Evolutionary conservation across 192 early-diverging fungal species (phyloP), one percentile per base, ranked within the genome.

Genomic region (Spizellomyces sp.): DNA sequence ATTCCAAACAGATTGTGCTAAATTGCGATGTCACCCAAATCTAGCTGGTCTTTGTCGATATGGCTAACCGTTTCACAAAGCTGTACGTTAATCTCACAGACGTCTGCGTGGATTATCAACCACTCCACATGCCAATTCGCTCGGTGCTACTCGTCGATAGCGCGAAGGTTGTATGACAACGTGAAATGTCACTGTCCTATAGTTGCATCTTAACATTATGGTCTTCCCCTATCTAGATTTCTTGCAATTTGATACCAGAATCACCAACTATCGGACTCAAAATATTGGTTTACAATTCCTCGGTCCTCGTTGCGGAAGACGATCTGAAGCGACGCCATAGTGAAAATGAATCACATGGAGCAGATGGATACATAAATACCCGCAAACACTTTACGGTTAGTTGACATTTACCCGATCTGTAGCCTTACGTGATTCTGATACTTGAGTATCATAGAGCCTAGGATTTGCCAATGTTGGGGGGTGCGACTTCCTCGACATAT

Each of bases 21-120:
- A 58, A 58, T 15, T 21, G 19, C 41, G 57, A 36, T 36, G 27
- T 36, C 27, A 36, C 27, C 3, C 27, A 2, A 36, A 36, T 36
- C 27, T 36, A 36, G 27, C 42, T 70, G n/a, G 69, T 50, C 43
- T 41, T 70, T 9, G 60, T 84, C 15, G 83, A 85, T 43, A 65
- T 81, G 21, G 78, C 83, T 17, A 77, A 60, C 22, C 83, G 88
- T 48, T 84, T 82, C 55, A 90, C 86, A 8, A 89, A 87, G 47
- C 60, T 92, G 0, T 73, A 80, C 54, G 84, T 88, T 0, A 81
- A 81, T 55, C 71, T 92, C 4, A 71, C 72, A n/a, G 86, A 89
- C 67, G 80, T 82, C 9, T 80, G 81, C 14, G 74, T 92, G 65
- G 86, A 89, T 61, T 89, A 87, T 48, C 83, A 81, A 27, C 90